phyloP scores from a whole-genome alignment of 257 asterid species.

The Petunia secreta region DNA sequence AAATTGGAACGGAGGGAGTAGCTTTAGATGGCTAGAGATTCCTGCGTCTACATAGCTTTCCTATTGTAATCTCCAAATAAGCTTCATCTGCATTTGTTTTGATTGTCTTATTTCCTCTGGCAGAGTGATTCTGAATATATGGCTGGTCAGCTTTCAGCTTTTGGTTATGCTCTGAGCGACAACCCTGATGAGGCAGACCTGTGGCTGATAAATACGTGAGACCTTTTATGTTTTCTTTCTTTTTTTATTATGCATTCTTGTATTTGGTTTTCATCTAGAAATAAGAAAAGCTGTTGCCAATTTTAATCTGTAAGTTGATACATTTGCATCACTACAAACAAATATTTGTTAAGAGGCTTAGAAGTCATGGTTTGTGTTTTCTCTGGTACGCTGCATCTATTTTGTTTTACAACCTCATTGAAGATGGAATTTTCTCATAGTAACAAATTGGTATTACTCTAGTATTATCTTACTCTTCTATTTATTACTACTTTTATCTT shows the following conservation, averaged over 20 bases:
- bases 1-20: background rate
- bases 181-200: conserved; percentile 92
- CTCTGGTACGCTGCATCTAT: conserved; percentile 3
- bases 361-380: background rate
- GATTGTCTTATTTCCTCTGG: conserved; percentile 23
- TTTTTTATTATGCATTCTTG: background rate
- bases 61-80: background rate
- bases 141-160: conserved; percentile 99
- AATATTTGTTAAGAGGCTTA: conserved; percentile 13
- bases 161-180: conserved; percentile 85
- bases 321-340: background rate
- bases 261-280: background rate
- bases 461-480: too few relatives aligned
- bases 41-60: background rate
- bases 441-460: background rate
- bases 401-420: background rate
- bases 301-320: background rate
- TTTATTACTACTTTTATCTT: too few relatives aligned
- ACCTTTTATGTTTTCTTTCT: conserved; percentile 22
- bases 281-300: background rate
- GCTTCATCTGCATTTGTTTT: conserved; percentile 26
- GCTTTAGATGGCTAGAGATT: background rate
- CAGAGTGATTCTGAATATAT: conserved; percentile 99
- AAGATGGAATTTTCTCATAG: background rate
- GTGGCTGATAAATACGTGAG: conserved; percentile 97